Base-by-base conservation (phyloP, 805 yeast species). In the Saccharomycopsis fermentans region DNA sequence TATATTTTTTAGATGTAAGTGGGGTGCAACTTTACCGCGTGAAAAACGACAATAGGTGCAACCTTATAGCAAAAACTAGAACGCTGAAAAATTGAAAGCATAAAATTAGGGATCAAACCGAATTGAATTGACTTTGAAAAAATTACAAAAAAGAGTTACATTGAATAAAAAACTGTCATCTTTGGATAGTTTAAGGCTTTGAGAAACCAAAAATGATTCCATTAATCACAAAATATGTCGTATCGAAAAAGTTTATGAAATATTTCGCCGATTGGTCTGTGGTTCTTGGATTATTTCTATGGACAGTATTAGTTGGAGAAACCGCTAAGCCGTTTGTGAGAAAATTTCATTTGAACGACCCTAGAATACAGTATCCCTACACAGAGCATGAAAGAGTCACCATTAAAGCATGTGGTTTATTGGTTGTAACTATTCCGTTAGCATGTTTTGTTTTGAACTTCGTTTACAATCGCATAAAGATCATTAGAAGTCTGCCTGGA, bases 311-410 rank as follows among this genome's bases (percentile, higher is more conserved):
- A 8, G 54, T 62, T 17, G 64, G 62, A 8, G 64, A 59, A 29
- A 36, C 43, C 40, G 68, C 69, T 12, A 66, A 73, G 37, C 97
- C 97, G 1, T 87, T 86, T 68, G 81, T 88, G 68, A 77, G 96
- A 65, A 89, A 85, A 65, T 92, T 92, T 68, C 78, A 74, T 55
- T 71, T 91, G 57, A 82, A 83, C 67, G 97, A 92, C 72, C 68
- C 83, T 48, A 80, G 92, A 0, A 81, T 92, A 43, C 81, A 84
- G 55, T 96, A 89, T 70, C 97, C 97, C 1, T 83, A 79, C 69
- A 86, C 96, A 0, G 81, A 80, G 54, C 76, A 73, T 17, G 96
- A 92, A 70, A 77, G 87, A 26, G 95, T 92, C 2, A 74, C 84
- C 8, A 81, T 73, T 43, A 62, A 70, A n/a, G 69, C 74, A 65